Base-by-base conservation (phyloP, 2,329 filamentous ascomycete species). In the Phialocephala subalpina region DNA sequence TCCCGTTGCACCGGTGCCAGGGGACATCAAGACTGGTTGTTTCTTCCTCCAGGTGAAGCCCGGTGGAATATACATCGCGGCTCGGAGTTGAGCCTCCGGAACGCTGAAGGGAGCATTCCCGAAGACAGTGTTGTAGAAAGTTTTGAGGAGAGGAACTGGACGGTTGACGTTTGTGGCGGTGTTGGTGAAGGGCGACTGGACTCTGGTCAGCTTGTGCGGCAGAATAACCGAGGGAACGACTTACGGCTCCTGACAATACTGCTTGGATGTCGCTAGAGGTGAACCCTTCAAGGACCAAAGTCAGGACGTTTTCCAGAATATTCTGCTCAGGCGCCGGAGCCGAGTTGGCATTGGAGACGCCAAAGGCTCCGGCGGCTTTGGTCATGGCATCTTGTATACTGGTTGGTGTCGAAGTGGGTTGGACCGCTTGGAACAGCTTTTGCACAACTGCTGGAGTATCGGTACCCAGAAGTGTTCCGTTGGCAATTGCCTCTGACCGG, bases 51-150 rank as follows among this genome's bases (percentile, higher is more conserved):
- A 80, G 14, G 79, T 80, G 76, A 87, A 87, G 16, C 72, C 75
- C 0, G 77, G 52, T 1, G 85, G 84, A 53, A 87, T 85, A 72
- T 81, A 81, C 60, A 88, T 85, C 2, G 81, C 85, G n/a, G 78
- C 73, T 29, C 84, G 82, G 18, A 88, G 78, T 11, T 76, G 70
- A 0, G 71, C 64, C 71, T 87, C 84, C 0, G 78, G 70, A 3
- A 86, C 64, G 0, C 78, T 79, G 73, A 86, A 87, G 0, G 80
- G 78, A 0, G 84, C 82, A 71, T 87, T 85, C 1, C 57, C 64
- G 3, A 38, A 6, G 20, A 70, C 29, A 16, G 60, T 68, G 65
- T 72, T 11, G 74, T 58, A 22, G 73, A 70, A 47, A 74, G 75
- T 66, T 77, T 77, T 1, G 79, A 82, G 47, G 78, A 84, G 22